Evolutionary conservation across 179 eudicot species (phyloP), one percentile per base, ranked within the genome.

Genomic region (Carnegiea gigantea): DNA sequence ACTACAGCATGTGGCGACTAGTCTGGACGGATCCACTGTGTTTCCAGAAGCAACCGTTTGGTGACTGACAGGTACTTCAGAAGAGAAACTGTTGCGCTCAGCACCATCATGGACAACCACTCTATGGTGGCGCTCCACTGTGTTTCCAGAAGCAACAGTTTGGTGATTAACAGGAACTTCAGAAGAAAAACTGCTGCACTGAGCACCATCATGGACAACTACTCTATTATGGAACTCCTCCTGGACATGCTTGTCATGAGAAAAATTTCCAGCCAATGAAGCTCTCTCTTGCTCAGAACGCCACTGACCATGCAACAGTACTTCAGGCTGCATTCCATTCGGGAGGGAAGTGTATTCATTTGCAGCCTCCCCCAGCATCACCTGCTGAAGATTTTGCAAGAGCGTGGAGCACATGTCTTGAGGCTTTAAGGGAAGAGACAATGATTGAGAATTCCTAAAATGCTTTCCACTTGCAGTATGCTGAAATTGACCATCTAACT

Each of bases 81-180:
- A 87, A 49, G 94, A 83, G 77, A 90, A 76, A 80, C 88, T 88
- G 71, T 89, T 92, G 81, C 84, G 77, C 81, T 93, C 90, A 75
- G 98, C 98, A 82, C 89, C 90, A 83, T 90, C 97, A 88, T 87
- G 90, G 83, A 90, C 90, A 72, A 59, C 83, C 77, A 90, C 83
- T 87, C 95, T 88, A 73, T 92, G 94, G 76, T 79, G 44, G 9
- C 6, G 6, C 44, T 83, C 90, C 70, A 77, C 84, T 77, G 86
- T 51, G 85, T 85, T 85, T 84, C 87, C 75, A 43, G 88, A 60
- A 78, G 81, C 84, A 81, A 48, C 85, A 83, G 81, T 76, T 65
- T 88, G 94, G 49, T 84, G 87, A 83, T 70, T 83, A 26, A 84
- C 82, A 60, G 91, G 84, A 60, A 84, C 88, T 83, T 87, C 93